phyloP scores from a whole-genome alignment of 352 stramenopile species.

The Globisporangium echinulatum region DNA sequence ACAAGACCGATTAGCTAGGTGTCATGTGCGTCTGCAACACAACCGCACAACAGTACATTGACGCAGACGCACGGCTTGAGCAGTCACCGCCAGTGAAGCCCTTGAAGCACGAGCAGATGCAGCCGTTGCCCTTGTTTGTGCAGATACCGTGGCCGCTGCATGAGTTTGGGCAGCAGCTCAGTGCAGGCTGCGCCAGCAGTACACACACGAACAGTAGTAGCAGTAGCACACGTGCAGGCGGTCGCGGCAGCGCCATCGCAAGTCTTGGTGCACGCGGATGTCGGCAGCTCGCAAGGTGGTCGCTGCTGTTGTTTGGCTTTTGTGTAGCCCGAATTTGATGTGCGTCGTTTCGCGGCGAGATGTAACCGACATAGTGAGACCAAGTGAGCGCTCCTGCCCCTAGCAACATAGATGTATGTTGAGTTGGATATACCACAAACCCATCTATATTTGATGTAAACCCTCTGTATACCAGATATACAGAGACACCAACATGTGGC shows the following conservation, averaged over 20 bases:
- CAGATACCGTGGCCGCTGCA: slow-evolving; percentile 64
- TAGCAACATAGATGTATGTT: too few species aligned
- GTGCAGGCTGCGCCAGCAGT: slow-evolving; percentile 3
- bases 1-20: too few species aligned
- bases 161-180: slow-evolving; percentile 50
- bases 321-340: background rate
- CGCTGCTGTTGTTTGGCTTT: background rate
- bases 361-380: too few species aligned
- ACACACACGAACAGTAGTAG: slow-evolving; percentile 6
- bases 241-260: background rate
- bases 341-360: background rate
- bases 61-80: slow-evolving; percentile 43
- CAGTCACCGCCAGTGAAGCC: slow-evolving; percentile 89
- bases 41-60: too few species aligned
- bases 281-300: background rate
- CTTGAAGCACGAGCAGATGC: slow-evolving; percentile 76
- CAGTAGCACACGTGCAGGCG: slow-evolving; percentile 6
- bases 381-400: too few species aligned
- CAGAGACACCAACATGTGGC: background rate
- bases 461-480: too few species aligned
- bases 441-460: too few species aligned
- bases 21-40: too few species aligned
- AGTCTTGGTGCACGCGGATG: background rate
- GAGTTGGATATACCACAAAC: too few species aligned
- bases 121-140: slow-evolving; percentile 54